Percentiles rank a stretch among this genome's conserved stretches.
These are phyloP conservation scores for Aspergillus cavernicola DNA, from an alignment of 495 filamentous ascomycete genomes.

Conservation along the genomic window DNA sequence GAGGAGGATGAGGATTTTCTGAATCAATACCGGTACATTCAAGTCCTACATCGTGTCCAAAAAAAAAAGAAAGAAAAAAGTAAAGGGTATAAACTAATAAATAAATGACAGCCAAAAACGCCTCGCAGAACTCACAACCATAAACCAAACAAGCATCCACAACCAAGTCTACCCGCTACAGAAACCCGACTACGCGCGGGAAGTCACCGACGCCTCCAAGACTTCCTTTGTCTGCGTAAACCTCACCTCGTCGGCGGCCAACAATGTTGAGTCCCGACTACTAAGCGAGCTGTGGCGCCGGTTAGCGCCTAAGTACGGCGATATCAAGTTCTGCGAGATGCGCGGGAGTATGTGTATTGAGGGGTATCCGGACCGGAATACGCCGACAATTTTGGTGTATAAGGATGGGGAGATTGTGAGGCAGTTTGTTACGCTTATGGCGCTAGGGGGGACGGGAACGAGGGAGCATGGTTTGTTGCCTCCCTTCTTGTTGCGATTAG, in stretches of 20 bases:
- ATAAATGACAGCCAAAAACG: constrained; percentile 63
- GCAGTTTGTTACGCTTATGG: constrained; percentile 81
- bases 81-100: not conserved
- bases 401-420: constrained; percentile 84
- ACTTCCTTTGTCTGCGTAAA: constrained; percentile 76
- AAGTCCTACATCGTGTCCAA: not conserved
- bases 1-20: constrained; percentile 92
- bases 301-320: constrained; percentile 76
- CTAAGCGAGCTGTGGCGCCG: constrained; percentile 85
- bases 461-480: constrained; percentile 59
- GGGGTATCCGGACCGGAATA: constrained; percentile 90
- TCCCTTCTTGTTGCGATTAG: not conserved
- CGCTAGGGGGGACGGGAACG: constrained; percentile 67
- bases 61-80: too few relatives aligned
- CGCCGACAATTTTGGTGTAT: constrained; percentile 91
- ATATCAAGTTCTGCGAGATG: constrained; percentile 98
- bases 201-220: constrained; percentile 88
- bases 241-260: constrained; percentile 69
- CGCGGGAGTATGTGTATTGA: constrained; percentile 91
- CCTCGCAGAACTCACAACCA: constrained; percentile 69
- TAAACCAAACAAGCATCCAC: constrained; percentile 69
- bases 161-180: constrained; percentile 90
- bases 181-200: constrained; percentile 85
- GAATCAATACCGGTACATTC: constrained; percentile 69
- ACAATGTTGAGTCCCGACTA: constrained; percentile 77